Evolutionary conservation across 768 basidiomycete species (phyloP), one percentile per base, ranked within the genome.

Genomic region (Pseudohyphozyma bogoriensis): DNA sequence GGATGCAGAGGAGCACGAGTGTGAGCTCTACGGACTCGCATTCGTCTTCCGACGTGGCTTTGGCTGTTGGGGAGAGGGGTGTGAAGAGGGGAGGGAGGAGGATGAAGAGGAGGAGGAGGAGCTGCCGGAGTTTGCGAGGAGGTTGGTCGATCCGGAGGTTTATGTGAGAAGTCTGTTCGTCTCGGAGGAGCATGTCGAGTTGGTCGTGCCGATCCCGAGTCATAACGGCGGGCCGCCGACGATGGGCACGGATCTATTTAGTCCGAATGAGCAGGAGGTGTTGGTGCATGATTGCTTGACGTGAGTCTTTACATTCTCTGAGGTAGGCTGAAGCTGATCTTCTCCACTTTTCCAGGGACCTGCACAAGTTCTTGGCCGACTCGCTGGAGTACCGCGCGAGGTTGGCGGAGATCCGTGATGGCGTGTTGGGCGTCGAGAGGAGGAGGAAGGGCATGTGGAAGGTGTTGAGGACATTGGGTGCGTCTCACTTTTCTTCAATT

Each of bases 331-430:
- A 5, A 9, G 36, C n/a, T 37, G 36, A 37, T 28, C 24, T 37
- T 52, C 4, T 10, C 31, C 2, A 28, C 36, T 8, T 26, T 15
- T 8, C 8, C 58, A 66, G 65, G 28, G 68, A 69, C 56, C 55
- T 71, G 12, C 66, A 69, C 36, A 63, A 62, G 32, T 68, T 71
- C 63, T 50, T 71, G 33, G 60, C 66, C 56, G 70, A 71, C 60
- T 59, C 66, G 28, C 50, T 69, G 52, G 70, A 71, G 59, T 71
- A 71, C 59, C 64, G 65, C 36, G 44, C 40, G 26, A 59, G 70
- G 6, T 55, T 71, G 32, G 39, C 54, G 40, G 70, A 71, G 59
- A 71, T 71, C 52, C 58, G 68, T 28, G 70, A 71, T 51, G 65
- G 66, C 1, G 55, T 69, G 8, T 56, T 71, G 2, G 68, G 63